phyloP scores from a whole-genome alignment of 2,329 filamentous ascomycete genomes.

The Fusarium floridanum region DNA sequence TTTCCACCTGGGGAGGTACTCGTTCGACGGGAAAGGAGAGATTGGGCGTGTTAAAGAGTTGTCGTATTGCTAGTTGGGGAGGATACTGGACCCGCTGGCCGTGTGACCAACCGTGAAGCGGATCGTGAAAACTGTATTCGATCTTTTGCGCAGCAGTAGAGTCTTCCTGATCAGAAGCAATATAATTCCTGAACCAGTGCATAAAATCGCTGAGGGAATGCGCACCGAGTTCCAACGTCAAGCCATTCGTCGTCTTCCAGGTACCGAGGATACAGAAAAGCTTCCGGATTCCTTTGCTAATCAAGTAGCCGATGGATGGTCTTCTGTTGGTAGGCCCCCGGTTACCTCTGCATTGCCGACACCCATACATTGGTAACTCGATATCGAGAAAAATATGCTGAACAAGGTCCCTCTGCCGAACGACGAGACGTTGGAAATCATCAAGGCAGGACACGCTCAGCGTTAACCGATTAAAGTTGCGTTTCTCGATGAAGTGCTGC shows the following conservation, averaged over 20 bases:
- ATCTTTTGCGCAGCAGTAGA: neutral
- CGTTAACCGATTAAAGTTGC: constrained; percentile 47
- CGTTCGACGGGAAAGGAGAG: neutral
- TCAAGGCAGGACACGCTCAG: constrained; percentile 44
- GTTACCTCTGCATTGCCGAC: constrained; percentile 30
- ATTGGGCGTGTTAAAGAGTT: constrained; percentile 42
- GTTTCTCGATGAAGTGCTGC: constrained; percentile 48
- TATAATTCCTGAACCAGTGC: constrained; percentile 51
- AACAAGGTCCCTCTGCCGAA: constrained; percentile 36
- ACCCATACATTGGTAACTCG: constrained; percentile 46
- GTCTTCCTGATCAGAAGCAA: constrained; percentile 40
- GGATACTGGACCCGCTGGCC: constrained; percentile 45
- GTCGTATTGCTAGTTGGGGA: constrained; percentile 36
- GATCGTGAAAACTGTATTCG: constrained; percentile 41
- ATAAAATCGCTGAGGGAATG: constrained; percentile 52
- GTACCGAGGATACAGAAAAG: constrained; percentile 49
- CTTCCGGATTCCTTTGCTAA: constrained; percentile 41
- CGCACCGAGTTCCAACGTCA: constrained; percentile 52
- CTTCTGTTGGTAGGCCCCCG: neutral
- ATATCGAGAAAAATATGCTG: constrained; percentile 49
- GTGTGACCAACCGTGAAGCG: constrained; percentile 48
- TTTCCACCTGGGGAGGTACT: constrained; percentile 41
- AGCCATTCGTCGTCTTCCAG: constrained; percentile 42
- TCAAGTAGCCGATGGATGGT: constrained; percentile 10
- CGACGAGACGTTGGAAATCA: constrained; percentile 36